Conservation (phyloP, 2,329 filamentous ascomycete species). For the Teratosphaeria destructans region DNA sequence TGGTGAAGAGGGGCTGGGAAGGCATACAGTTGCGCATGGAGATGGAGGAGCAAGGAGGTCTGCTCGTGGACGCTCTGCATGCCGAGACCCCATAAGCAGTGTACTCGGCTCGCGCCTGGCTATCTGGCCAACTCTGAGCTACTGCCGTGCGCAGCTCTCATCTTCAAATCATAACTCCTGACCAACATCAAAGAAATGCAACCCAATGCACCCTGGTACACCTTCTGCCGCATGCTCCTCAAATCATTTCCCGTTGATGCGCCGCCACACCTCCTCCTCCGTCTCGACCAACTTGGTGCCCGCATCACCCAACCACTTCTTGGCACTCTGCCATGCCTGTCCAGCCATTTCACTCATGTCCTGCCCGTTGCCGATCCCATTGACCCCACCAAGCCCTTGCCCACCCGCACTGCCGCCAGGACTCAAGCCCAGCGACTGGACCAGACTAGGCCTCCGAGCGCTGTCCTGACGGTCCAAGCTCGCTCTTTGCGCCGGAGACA, state of each 20-base stretch:
- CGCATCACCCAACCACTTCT: constrained; percentile 31
- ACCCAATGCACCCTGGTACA: background rate
- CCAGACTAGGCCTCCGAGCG: constrained; percentile 13
- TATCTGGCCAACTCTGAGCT: background rate
- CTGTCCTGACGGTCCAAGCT: constrained; percentile 17
- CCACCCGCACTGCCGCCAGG: constrained; percentile 12
- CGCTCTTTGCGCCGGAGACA: constrained; percentile 26
- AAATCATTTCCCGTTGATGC: constrained; percentile 27
- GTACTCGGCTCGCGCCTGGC: background rate
- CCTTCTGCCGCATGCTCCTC: background rate
- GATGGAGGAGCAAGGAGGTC: constrained; percentile 13
- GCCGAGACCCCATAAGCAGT: background rate
- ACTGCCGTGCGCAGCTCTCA: background rate
- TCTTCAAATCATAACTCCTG: background rate
- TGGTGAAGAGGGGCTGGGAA: constrained; percentile 36
- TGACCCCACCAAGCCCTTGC: constrained; percentile 22
- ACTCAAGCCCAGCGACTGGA: constrained; percentile 5
- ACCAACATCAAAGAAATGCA: background rate
- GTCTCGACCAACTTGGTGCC: constrained; percentile 34
- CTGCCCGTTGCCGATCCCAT: constrained; percentile 18
- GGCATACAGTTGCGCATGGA: constrained; percentile 30
- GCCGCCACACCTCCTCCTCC: constrained; percentile 39
- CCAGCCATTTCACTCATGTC: constrained; percentile 11
- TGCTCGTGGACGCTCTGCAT: background rate
- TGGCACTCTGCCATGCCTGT: constrained; percentile 29